Evolutionary conservation across 1,284 basidiomycete species (phyloP), one percentile per base, ranked within the genome.

Genomic region (Trichosporon sp.): DNA sequence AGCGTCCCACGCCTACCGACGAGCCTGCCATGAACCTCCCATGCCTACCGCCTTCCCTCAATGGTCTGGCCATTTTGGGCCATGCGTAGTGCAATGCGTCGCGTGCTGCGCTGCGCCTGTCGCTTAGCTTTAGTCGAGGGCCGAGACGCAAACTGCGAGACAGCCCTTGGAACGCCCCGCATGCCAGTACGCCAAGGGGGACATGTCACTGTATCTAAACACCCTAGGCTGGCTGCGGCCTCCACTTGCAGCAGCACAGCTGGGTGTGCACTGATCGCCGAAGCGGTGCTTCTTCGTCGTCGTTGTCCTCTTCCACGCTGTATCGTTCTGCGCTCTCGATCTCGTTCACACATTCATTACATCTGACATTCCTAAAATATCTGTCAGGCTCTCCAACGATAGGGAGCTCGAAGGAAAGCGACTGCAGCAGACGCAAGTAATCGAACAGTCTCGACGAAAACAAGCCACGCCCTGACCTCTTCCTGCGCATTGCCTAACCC

Each of bases 251-350:
- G 19, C 51, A 37, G 19, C 21, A 54, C 51, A 16, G 51, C 19
- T 54, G 51, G 21, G 21, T 19, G 19, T 26, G 51, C 51, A 54
- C 19, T 54, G 51, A 54, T 54, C 51, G 51, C 51, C 51, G 51
- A 54, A 54, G 51, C 51, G 51, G 51, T 54, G 51, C 51, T 54
- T 54, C 51, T 54, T 26, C 51, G 8, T 54, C 51, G n/a, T 11
- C 51, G 19, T 54, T 10, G 21, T 54, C 16, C 16, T 51, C 51
- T 19, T 54, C 51, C 51, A 54, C 51, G 21, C 51, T 16, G 21
- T 21, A 21, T 19, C 6, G 10, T 54, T 26, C 51, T 11, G 1
- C 16, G 16, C 16, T 46, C 19, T n/a, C 51, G 8, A 1, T 19
- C 51, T n/a, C 51, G 16, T 21, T 54, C 51, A 2, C 19, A 54